Percentiles rank a stretch among this genome's conserved stretches.
These are phyloP conservation scores for Spathaspora hagerdaliae DNA, from an alignment of 805 yeast species.

Conservation along the genomic window DNA sequence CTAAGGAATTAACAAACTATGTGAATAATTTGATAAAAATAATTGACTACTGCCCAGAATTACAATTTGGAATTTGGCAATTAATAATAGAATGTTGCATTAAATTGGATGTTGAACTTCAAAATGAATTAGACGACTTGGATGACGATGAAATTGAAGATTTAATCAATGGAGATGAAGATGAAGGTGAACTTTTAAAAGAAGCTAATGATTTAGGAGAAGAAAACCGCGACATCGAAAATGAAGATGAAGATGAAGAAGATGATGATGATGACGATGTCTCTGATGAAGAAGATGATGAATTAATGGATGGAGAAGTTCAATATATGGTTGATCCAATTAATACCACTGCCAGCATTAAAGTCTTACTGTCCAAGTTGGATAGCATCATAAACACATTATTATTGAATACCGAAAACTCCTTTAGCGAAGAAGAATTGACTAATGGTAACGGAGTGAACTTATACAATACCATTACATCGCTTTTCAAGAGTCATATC, in stretches of 20 bases:
- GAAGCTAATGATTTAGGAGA: constrained; percentile 40
- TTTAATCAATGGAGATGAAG: constrained; percentile 44
- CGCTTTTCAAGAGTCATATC: constrained; percentile 76
- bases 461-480: constrained; percentile 68
- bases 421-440: constrained; percentile 48
- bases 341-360: constrained; percentile 42
- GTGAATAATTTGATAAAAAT: constrained; percentile 59
- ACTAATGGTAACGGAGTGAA: constrained; percentile 62
- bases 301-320: constrained; percentile 31
- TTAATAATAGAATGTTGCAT: constrained; percentile 74
- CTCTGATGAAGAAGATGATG: constrained; percentile 32
- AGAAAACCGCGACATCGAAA: constrained; percentile 42
- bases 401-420: constrained; percentile 44
- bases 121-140: constrained; percentile 79
- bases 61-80: constrained; percentile 75
- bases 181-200: constrained; percentile 46
- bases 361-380: constrained; percentile 59
- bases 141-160: constrained; percentile 67
- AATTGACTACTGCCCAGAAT: constrained; percentile 69
- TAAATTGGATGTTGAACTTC: constrained; percentile 87
- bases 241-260: constrained; percentile 21
- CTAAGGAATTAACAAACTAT: constrained; percentile 55
- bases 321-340: constrained; percentile 43
- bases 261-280: constrained; percentile 43
- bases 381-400: constrained; percentile 65